Evolutionary conservation across 176 grass and related monocot genomes (phyloP).

Genomic region (Phoenix roebelenii): DNA sequence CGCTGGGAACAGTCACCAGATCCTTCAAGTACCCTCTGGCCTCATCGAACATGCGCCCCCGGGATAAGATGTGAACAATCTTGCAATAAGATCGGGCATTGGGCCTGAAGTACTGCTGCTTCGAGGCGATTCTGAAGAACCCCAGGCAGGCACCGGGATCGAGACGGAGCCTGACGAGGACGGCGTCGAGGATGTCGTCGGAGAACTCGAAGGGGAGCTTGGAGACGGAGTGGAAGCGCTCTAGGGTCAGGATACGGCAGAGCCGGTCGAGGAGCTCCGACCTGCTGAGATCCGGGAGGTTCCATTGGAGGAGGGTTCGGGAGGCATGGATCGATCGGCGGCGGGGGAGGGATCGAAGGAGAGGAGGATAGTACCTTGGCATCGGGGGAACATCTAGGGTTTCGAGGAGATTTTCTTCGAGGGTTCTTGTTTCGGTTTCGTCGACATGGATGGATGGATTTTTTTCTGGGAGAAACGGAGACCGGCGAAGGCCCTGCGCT

Average conservation of each 20-base stretch:
- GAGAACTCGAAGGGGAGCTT: constrained; percentile 31
- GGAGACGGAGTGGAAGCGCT: constrained; percentile 52
- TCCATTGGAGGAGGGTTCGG: neutral
- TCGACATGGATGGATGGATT: no score
- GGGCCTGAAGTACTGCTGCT: constrained; percentile 26
- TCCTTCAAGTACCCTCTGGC: constrained; percentile 43
- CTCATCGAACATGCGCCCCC: constrained; percentile 39
- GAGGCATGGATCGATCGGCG: constrained; percentile 26
- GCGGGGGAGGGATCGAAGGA: constrained; percentile 7
- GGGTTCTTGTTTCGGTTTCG: no score
- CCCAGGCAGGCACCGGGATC: constrained; percentile 45
- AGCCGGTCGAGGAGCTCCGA: constrained; percentile 47
- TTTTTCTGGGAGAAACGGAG: no score
- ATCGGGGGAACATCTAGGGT: constrained; percentile 26
- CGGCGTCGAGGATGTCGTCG: constrained; percentile 43
- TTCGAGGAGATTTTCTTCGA: neutral
- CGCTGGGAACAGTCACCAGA: constrained; percentile 18
- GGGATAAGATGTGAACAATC: constrained; percentile 67
- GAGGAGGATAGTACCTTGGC: neutral
- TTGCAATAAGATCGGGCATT: constrained; percentile 51
- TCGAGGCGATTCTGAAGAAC: constrained; percentile 46
- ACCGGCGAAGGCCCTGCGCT: no score
- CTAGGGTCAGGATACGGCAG: constrained; percentile 66
- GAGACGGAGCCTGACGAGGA: constrained; percentile 57
- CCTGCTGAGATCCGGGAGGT: neutral